phyloP scores from a whole-genome alignment of 192 early-diverging fungal species.

The Coemansia sp. region DNA sequence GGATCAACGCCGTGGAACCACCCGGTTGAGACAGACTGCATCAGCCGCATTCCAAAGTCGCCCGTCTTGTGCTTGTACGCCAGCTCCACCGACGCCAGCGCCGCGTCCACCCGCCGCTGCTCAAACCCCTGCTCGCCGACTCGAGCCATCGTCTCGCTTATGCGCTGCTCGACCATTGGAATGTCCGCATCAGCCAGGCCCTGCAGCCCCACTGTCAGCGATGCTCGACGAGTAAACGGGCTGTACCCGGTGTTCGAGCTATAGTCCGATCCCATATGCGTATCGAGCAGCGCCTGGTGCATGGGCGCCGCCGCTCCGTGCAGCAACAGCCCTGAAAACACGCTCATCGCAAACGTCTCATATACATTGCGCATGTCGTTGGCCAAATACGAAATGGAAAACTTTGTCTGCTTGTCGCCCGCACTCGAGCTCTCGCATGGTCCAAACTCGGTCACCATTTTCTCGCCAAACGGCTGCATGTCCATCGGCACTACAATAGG shows the following conservation, averaged over 20 bases:
- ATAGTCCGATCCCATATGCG: slow-evolving; percentile 87
- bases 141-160: slow-evolving; percentile 67
- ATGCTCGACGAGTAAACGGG: slow-evolving; percentile 56
- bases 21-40: slow-evolving; percentile 72
- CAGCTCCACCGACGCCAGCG: slow-evolving; percentile 87
- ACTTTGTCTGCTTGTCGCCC: slow-evolving; percentile 75
- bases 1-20: slow-evolving; percentile 91
- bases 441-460: slow-evolving; percentile 47
- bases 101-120: slow-evolving; percentile 72
- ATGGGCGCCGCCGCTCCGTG: slow-evolving; percentile 89
- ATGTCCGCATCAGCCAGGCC: slow-evolving; percentile 74
- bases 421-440: slow-evolving; percentile 37
- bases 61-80: slow-evolving; percentile 86
- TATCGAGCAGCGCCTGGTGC: slow-evolving; percentile 91
- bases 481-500: slow-evolving; percentile 57
- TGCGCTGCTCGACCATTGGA: slow-evolving; percentile 62
- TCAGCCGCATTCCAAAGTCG: slow-evolving; percentile 82
- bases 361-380: slow-evolving; percentile 79
- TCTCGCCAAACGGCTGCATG: slow-evolving; percentile 51
- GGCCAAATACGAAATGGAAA: slow-evolving; percentile 70
- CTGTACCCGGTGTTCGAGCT: slow-evolving; percentile 90
- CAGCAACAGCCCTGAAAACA: slow-evolving; percentile 79
- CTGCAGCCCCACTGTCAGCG: slow-evolving; percentile 86
- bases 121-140: slow-evolving; percentile 77
- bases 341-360: slow-evolving; percentile 78